phyloP scores from a whole-genome alignment of 257 asterid species.

The Ballota nigra region DNA sequence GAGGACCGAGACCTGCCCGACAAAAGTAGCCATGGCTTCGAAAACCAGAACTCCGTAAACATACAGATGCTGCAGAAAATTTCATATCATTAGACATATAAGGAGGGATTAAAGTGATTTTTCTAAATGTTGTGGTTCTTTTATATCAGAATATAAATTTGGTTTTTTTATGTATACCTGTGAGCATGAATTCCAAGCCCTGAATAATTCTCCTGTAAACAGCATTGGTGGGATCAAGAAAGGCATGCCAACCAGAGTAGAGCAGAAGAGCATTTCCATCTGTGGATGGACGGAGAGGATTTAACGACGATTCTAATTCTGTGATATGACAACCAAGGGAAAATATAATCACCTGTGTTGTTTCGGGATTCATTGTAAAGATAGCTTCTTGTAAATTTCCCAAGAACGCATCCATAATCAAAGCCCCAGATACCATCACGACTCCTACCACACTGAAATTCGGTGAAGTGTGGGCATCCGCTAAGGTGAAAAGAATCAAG shows the following conservation, averaged over 20 bases:
- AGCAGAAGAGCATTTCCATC: slow-evolving; percentile 97
- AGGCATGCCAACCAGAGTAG: slow-evolving; percentile 96
- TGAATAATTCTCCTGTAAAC: slow-evolving; percentile 74
- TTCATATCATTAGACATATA: not conserved
- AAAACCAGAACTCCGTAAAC: slow-evolving; percentile 87
- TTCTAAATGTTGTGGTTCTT: not conserved
- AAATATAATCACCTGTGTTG: slow-evolving; percentile 61
- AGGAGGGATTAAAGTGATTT: not conserved
- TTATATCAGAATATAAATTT: not conserved
- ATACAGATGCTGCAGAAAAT: slow-evolving; percentile 67
- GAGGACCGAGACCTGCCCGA: slow-evolving; percentile 92
- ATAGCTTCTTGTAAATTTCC: slow-evolving; percentile 95
- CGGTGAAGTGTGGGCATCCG: slow-evolving; percentile 88
- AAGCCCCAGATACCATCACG: slow-evolving; percentile 78
- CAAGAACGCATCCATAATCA: slow-evolving; percentile 79
- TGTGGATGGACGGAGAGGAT: slow-evolving; percentile 17
- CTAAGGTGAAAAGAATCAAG: slow-evolving; percentile 83
- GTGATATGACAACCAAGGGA: not conserved
- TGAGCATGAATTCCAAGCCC: slow-evolving; percentile 79
- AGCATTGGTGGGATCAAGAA: slow-evolving; percentile 89
- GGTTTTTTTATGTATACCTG: slow-evolving; percentile 38
- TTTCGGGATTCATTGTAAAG: slow-evolving; percentile 79
- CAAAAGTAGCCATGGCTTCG: slow-evolving; percentile 92
- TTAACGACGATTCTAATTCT: not conserved
- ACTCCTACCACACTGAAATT: slow-evolving; percentile 83